A percentile compares a stretch with the other conserved stretches of the same genome.
phyloP scores from a whole-genome alignment of 1,139 yeast genomes.

The Pichia sp. region DNA sequence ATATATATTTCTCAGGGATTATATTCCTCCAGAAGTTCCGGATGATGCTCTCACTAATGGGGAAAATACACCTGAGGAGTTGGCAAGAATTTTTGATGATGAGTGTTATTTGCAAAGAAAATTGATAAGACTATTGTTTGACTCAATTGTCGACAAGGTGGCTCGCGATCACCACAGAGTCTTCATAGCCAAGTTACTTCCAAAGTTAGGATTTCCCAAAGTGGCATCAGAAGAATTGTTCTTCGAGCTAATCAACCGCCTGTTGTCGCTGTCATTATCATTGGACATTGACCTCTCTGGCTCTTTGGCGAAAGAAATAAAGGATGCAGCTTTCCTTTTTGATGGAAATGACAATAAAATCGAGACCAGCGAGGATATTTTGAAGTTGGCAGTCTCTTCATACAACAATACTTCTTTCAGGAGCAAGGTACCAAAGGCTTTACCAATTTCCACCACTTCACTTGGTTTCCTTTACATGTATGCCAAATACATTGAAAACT shows the following conservation, averaged over 20 bases:
- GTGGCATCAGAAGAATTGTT: slow-evolving; percentile 9
- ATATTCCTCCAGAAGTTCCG: slow-evolving; percentile 46
- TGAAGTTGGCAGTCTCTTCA: slow-evolving; percentile 37
- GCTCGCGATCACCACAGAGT: background rate
- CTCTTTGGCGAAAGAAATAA: slow-evolving; percentile 36
- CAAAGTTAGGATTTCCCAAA: background rate
- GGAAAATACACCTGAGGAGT: slow-evolving; percentile 35
- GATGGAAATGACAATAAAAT: slow-evolving; percentile 18
- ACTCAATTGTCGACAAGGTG: slow-evolving; percentile 8
- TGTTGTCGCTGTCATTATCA: slow-evolving; percentile 44
- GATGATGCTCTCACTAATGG: slow-evolving; percentile 31
- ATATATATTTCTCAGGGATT: slow-evolving; percentile 64
- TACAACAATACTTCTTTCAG: slow-evolving; percentile 24
- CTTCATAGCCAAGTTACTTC: slow-evolving; percentile 9
- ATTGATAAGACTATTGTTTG: slow-evolving; percentile 38
- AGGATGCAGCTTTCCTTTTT: slow-evolving; percentile 29
- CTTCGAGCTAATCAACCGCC: slow-evolving; percentile 40
- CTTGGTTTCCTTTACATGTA: slow-evolving; percentile 32
- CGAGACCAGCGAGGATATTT: slow-evolving; percentile 31
- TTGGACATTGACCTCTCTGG: slow-evolving; percentile 56
- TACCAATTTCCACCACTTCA: slow-evolving; percentile 33
- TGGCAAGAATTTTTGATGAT: slow-evolving; percentile 41
- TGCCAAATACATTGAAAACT: slow-evolving; percentile 18
- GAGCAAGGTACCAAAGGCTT: slow-evolving; percentile 12
- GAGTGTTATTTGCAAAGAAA: slow-evolving; percentile 51